These are phyloP conservation scores for Candida montana DNA, from an alignment of 805 yeast genomes.

Conservation along the genomic window DNA sequence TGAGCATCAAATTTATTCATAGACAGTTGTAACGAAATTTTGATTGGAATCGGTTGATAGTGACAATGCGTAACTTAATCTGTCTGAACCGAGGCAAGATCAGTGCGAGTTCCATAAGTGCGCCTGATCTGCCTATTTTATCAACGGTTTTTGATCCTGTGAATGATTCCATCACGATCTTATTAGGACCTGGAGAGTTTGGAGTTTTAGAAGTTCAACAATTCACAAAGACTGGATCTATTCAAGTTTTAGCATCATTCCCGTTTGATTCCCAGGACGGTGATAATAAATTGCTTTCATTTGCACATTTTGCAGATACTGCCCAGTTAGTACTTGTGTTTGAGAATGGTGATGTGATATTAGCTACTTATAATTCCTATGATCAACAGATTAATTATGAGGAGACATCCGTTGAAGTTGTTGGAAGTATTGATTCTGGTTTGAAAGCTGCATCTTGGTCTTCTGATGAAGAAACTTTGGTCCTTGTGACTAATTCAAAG, in stretches of 20 bases:
- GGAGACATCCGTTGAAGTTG: constrained; percentile 58
- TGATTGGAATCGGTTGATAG: too few species aligned
- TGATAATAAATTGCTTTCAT: constrained; percentile 42
- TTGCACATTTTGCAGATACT: constrained; percentile 67
- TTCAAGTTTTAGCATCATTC: constrained; percentile 54
- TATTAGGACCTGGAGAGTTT: constrained; percentile 49
- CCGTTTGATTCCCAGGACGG: constrained; percentile 30
- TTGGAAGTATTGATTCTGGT: constrained; percentile 79
- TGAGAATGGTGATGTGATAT: constrained; percentile 67
- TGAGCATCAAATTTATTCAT: background rate
- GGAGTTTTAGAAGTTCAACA: constrained; percentile 72
- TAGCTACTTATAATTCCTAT: constrained; percentile 53
- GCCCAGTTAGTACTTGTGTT: constrained; percentile 62
- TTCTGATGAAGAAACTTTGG: constrained; percentile 82
- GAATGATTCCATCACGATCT: constrained; percentile 66
- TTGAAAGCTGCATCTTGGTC: constrained; percentile 78
- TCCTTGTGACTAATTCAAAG: constrained; percentile 56
- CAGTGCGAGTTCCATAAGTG: constrained; percentile 46
- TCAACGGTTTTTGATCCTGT: constrained; percentile 65
- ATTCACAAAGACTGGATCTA: constrained; percentile 58
- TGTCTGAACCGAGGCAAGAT: constrained; percentile 52
- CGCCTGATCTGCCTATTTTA: constrained; percentile 56
- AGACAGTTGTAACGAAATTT: background rate
- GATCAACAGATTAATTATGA: constrained; percentile 39
- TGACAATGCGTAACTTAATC: constrained; percentile 42